Base-by-base conservation (phyloP, 768 basidiomycete species). In the Kwoniella bestiolae region DNA sequence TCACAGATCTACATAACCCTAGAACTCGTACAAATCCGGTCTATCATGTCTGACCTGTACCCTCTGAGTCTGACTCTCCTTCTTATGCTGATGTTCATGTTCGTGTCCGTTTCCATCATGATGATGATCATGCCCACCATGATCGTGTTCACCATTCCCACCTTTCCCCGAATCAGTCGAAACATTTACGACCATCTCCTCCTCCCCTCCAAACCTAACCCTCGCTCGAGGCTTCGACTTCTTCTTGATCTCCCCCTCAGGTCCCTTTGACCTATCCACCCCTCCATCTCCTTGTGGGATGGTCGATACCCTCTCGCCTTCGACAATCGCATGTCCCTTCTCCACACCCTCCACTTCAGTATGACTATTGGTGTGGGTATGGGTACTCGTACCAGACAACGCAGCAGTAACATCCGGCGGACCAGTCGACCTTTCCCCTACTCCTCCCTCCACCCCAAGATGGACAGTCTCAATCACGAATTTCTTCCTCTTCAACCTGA, bases 391-490 rank as follows among this genome's bases (percentile, higher is more conserved):
- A 6, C 59, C 59, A 25, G 50, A 26, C 51, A 60, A 38, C 26
- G 60, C 60, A 25, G 50, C 66, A 1, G 62, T 65, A 34, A 66
- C 68, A 49, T 66, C 58, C 8, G 65, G 67, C 2, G 80, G 77
- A 16, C 64, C 79, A 7, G 80, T 80, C 55, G 76, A 31, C 38
- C 82, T 67, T 65, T 81, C 80, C 0, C 82, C 79, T 2, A 76
- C 75, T 8, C 82, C 82, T 14, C 82, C 82, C 49, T 81, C 82
- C 11, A 81, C 80, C 35, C 83, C 83, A 3, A 83, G 72, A 63
- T 95, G 92, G 64, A 97, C 83, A 26, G 93, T 97, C 83, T 97
- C 95, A 71, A 98, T 87, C 23, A 94, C 83, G 62, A 97, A 84
- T 55, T 92, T 84, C 77, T 91, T 92, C 72, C 94, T 84, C 74